phyloP scores from a whole-genome alignment of 2,329 filamentous ascomycete species.

The Colletotrichum acutatum region DNA sequence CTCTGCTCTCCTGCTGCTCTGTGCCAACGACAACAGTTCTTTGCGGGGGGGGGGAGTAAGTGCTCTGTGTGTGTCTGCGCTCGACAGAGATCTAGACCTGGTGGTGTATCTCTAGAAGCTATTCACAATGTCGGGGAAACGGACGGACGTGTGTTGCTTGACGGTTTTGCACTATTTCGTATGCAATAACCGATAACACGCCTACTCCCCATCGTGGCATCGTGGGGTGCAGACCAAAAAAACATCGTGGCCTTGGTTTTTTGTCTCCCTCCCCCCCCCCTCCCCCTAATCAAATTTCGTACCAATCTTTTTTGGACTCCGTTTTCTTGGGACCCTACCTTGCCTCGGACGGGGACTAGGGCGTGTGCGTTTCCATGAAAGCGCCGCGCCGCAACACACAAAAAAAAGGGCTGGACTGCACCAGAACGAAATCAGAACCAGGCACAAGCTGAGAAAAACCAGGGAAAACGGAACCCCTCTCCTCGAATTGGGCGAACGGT shows the following conservation, averaged over 20 bases:
- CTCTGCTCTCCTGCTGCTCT: background rate
- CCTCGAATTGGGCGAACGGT: slow-evolving; percentile 9
- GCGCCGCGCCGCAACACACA: background rate
- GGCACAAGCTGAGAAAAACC: background rate
- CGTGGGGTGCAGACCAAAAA: background rate
- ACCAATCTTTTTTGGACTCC: background rate
- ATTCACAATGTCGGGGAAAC: background rate
- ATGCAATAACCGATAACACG: slow-evolving; percentile 13
- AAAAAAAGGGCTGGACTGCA: background rate
- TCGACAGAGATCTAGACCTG: background rate
- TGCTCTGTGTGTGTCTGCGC: background rate
- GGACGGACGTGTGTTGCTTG: background rate
- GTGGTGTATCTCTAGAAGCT: background rate
- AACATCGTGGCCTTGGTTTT: background rate
- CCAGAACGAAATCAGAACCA: too few relatives aligned
- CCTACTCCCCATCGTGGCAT: background rate
- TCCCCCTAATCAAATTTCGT: too few relatives aligned
- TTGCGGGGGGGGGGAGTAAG: background rate
- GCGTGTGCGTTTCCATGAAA: background rate
- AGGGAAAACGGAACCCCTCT: slow-evolving; percentile 8
- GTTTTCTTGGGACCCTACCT: background rate
- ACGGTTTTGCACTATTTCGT: background rate
- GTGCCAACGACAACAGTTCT: background rate
- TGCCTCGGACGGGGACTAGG: background rate
- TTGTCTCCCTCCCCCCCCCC: too few relatives aligned